These are phyloP conservation scores for Phytophthora aleatoria DNA, from an alignment of 352 stramenopile genomes.

Conservation along the genomic window DNA sequence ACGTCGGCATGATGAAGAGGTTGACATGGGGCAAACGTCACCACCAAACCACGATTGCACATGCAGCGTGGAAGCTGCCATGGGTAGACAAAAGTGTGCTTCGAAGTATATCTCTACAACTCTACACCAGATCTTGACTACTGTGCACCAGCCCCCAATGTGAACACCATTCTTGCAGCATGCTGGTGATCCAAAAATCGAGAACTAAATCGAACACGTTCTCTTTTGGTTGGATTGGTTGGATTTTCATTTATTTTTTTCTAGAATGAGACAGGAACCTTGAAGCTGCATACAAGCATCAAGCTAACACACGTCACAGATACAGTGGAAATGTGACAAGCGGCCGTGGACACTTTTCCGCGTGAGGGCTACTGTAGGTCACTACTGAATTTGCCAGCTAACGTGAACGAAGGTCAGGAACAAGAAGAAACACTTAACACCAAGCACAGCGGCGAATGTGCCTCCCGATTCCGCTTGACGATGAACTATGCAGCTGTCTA, in stretches of 20 bases:
- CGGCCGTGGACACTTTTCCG: too few species aligned
- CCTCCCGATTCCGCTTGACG: slow-evolving; percentile 21
- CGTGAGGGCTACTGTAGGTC: not conserved
- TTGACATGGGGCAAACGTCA: not conserved
- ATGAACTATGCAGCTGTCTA: slow-evolving; percentile 37
- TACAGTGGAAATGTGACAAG: slow-evolving; percentile 5
- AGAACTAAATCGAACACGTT: not conserved
- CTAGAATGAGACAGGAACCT: slow-evolving; percentile 9
- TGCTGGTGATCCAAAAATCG: not conserved
- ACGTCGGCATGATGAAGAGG: not conserved
- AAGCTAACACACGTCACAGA: slow-evolving; percentile 32
- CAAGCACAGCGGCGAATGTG: slow-evolving; percentile 23
- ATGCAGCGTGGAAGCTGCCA: not conserved
- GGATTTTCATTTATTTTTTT: slow-evolving; percentile 13
- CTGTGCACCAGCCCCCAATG: too few species aligned
- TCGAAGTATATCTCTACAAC: too few species aligned
- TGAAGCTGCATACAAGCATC: slow-evolving; percentile 19
- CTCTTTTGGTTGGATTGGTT: not conserved
- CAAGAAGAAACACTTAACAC: not conserved
- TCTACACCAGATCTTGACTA: too few species aligned
- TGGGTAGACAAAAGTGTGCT: too few species aligned
- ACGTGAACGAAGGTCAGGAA: not conserved
- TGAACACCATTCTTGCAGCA: too few species aligned
- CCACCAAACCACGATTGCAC: slow-evolving; percentile 2
- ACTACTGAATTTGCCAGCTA: slow-evolving; percentile 9